These are phyloP conservation scores for Bimuria novae-zelandiae DNA, from an alignment of 2,329 filamentous ascomycete species.

Conservation along the genomic window DNA sequence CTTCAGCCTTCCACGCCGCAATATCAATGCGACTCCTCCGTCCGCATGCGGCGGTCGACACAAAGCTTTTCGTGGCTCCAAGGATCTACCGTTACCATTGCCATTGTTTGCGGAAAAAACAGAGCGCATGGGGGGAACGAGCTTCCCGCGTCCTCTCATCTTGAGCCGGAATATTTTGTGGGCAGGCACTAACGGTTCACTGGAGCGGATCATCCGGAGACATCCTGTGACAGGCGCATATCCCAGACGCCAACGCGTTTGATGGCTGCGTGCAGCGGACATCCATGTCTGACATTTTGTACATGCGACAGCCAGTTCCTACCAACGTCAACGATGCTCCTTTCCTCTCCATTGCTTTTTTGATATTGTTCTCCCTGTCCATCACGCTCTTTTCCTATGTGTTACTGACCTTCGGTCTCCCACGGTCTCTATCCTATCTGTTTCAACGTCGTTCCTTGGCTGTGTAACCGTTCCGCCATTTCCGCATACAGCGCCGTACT, in stretches of 20 bases:
- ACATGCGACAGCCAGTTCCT: slow-evolving; percentile 40
- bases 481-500: not conserved
- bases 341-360: slow-evolving; percentile 25
- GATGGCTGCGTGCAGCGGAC: slow-evolving; percentile 33
- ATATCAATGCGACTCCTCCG: not conserved
- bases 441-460: slow-evolving; percentile 13
- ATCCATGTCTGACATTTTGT: slow-evolving; percentile 34
- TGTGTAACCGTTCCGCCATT: not conserved
- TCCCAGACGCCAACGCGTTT: slow-evolving; percentile 46
- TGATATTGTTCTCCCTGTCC: slow-evolving; percentile 28
- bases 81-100: not conserved
- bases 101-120: not conserved
- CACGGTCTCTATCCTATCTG: slow-evolving; percentile 20
- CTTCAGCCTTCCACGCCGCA: not conserved
- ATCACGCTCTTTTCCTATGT: slow-evolving; percentile 17
- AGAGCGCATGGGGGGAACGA: not conserved
- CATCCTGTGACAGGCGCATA: slow-evolving; percentile 32
- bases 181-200: not conserved
- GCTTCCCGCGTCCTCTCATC: slow-evolving; percentile 21
- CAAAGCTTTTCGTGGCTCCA: not conserved
- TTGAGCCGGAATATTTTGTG: slow-evolving; percentile 10
- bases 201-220: slow-evolving; percentile 8
- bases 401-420: slow-evolving; percentile 12
- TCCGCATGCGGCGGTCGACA: not conserved
- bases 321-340: slow-evolving; percentile 22